Evolutionary conservation across 192 early-diverging fungal species (phyloP), one percentile per base, ranked within the genome.

Genomic region (Spizellomyces punctatus): DNA sequence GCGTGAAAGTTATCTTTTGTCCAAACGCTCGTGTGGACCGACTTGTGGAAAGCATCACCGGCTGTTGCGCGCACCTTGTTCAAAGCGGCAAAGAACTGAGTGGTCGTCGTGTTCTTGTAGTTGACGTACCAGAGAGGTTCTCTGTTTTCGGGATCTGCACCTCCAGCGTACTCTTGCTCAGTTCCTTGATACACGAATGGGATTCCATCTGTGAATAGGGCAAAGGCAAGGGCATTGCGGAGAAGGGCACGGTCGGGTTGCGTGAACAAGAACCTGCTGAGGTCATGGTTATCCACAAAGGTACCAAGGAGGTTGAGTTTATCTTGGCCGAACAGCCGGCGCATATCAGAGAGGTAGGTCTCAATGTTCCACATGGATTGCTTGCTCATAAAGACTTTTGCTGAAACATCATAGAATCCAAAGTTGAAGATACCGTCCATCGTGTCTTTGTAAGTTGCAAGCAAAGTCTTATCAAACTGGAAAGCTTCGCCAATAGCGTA

Each of bases 231-330:
- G 4, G 76, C 71, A 48, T 77, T 77, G 22, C 52, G 17, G 45
- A 54, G 46, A 16, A 78, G 73, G 56, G 72, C 50, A 7, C 16
- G n/a, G 45, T 77, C 76, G n/a, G 63, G 64, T 42, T 72, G 50
- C 14, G 36, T 65, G 12, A 19, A n/a, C 16, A 77, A 57, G 54
- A 77, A 77, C n/a, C 76, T 47, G 45, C 44, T 10, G 8, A n/a
- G 12, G 60, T 77, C 50, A 46, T 67, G 58, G 66, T 84, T 65
- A 50, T 79, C 49, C n/a, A 58, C 9, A 74, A 73, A 45, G 75
- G 78, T 43, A n/a, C 36, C 21, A 73, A 88, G 36, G 73, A 82
- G 43, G 63, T 86, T 42, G 81, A 79, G 64, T 46, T 72, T 42
- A 17, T 17, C 43, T n/a, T 71, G 58, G 12, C 41, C 36, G 43